Base-by-base conservation (phyloP, 2,329 filamentous ascomycete genomes). In the Calonectria crousiana region DNA sequence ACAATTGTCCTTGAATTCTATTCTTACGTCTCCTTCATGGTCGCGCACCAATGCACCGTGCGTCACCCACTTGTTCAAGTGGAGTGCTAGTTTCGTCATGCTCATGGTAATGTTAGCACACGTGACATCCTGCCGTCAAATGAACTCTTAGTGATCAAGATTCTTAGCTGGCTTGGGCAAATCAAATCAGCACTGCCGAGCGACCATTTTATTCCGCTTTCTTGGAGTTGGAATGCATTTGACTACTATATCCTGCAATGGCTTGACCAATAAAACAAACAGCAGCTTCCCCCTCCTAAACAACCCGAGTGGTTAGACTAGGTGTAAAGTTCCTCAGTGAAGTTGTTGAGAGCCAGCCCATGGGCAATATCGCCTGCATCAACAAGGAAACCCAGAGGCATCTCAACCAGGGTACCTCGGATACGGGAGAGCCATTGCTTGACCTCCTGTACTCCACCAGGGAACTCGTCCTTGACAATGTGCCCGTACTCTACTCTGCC, bases 381-480 rank as follows among this genome's bases (percentile, higher is more conserved):
- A 80, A 93, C 93, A 83, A 98, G 87, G 87, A 98, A 98, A 77
- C 95, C 88, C 78, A 98, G 87, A 34, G 95, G 95, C 96, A 98
- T 98, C 88, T 98, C 95, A 10, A 98, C 93, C 58, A 95, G 85
- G 11, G 90, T 94, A 2, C 94, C 94, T 74, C 92, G 90, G 49
- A 96, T 88, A 69, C 90, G 88, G 70, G 89, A 88, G 69, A 96
- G 86, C 85, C 92, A 90, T 66, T 93, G 91, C 86, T 95, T 95
- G 73, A 95, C 88, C 83, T 94, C 92, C n/a, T 87, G 87, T 56
- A 93, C 92, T 10, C 96, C 94, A 76, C 93, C 90, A 0, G 90
- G 88, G 84, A 98, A 95, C 81, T 96, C 92, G 67, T 94, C 93
- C 81, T 91, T 92, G 58, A 98, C 94, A 2, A 98, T 94, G 86